Base-by-base conservation (phyloP, 2,329 filamentous ascomycete species). In the Nigrospora oryzae region DNA sequence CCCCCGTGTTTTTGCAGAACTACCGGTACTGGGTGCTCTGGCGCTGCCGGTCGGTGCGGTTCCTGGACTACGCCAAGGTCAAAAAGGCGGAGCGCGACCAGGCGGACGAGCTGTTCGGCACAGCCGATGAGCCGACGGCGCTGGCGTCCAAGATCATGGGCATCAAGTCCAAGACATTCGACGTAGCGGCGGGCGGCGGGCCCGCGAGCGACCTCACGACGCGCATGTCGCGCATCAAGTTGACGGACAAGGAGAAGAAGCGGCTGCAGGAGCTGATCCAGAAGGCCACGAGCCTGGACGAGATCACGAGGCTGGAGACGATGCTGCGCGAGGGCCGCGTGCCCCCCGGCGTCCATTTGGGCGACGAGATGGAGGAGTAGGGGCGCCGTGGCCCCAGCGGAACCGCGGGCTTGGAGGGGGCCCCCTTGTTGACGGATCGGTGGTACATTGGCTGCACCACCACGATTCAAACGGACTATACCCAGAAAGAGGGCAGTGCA, bases 11-110 rank as follows among this genome's bases (percentile, higher is more conserved):
- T 16, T 13, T 43, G 42, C 56, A 96, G 89, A 73, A 96, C 67
- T 98, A 97, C 69, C 84, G 93, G 43, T 84, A 85, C 63, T 98
- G 88, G 84, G 71, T 95, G 28, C 78, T 98, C 49, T 96, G 87
- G 85, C 80, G 84, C 51, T 88, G 86, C 61, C 89, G 89, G 1
- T 77, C 75, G 5, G 81, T 98, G 37, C 83, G 91, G 38, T 97
- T 95, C 66, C 75, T 98, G 40, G 93, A 98, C 67, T 96, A 89
- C 63, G 76, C 81, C 55, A 95, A 95, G 67, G 89, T 98, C 41
- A 94, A 89, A 66, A 81, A 93, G 51, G 81, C 77, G 0, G 93
- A 98, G 73, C 81, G 90, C 38, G 69, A 79, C 51, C 78, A 82
- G 55, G 89, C 89, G 0, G 73, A 68, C 15, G 84, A 91, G 64